Percentiles rank a stretch among this genome's conserved stretches.
Evolutionary conservation across 805 yeast species (phyloP).

Genomic region (Sugiyamaella lignohabitans): DNA sequence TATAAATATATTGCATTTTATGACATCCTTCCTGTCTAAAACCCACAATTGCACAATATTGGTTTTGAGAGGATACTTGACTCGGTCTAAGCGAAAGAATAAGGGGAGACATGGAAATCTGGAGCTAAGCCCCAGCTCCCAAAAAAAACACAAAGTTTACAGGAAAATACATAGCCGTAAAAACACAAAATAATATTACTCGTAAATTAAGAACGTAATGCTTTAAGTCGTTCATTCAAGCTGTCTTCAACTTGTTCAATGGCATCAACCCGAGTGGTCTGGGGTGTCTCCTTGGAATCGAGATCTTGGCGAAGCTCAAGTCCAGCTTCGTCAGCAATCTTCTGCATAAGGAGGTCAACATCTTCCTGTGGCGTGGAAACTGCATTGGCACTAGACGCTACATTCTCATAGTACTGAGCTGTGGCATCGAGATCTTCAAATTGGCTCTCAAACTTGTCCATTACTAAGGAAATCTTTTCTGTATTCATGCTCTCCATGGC

Average conservation of each 20-base stretch:
- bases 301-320: slow-evolving; percentile 83
- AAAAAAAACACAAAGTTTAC: too few species aligned
- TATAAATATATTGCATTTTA: too few species aligned
- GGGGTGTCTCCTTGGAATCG: slow-evolving; percentile 36
- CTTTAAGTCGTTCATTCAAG: slow-evolving; percentile 82
- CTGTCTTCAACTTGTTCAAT: slow-evolving; percentile 72
- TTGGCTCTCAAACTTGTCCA: slow-evolving; percentile 96
- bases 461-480: slow-evolving; percentile 84
- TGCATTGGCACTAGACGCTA: slow-evolving; percentile 84
- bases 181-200: too few species aligned
- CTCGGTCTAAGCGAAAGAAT: too few species aligned
- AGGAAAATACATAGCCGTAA: too few species aligned
- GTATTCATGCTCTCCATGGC: slow-evolving; percentile 94
- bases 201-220: slow-evolving; percentile 46
- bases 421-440: slow-evolving; percentile 94
- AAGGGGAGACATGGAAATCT: too few species aligned
- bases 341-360: slow-evolving; percentile 82
- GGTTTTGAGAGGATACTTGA: too few species aligned
- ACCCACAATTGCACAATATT: too few species aligned
- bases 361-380: slow-evolving; percentile 90
- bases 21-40: too few species aligned
- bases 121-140: too few species aligned
- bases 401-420: slow-evolving; percentile 85
- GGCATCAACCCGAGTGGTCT: slow-evolving; percentile 48
- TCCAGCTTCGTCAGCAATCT: slow-evolving; percentile 97